Conservation (phyloP, 1,284 basidiomycete genomes). For the Irpex sp. region DNA sequence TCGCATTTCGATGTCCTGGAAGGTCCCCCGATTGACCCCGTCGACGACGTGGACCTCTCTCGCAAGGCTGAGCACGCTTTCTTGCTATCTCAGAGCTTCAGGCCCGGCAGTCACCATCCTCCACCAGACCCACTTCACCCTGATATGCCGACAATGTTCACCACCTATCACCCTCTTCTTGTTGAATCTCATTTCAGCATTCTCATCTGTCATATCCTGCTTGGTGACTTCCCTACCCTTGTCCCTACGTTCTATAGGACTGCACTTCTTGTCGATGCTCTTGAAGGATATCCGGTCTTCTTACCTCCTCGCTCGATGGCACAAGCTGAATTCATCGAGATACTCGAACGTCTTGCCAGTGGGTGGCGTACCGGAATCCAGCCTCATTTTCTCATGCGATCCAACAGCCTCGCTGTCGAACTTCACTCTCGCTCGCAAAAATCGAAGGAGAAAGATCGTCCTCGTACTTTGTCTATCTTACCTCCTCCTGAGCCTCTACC, state of each 20-base stretch:
- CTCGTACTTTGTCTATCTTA: slow-evolving; percentile 16
- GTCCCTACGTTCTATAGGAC: slow-evolving; percentile 60
- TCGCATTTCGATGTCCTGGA: slow-evolving; percentile 75
- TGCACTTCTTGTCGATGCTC: slow-evolving; percentile 65
- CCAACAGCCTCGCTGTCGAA: slow-evolving; percentile 41
- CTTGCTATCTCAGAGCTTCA: slow-evolving; percentile 59
- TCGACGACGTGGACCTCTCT: slow-evolving; percentile 43
- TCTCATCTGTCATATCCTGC: slow-evolving; percentile 66
- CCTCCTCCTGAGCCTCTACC: slow-evolving; percentile 24
- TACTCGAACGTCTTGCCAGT: slow-evolving; percentile 69
- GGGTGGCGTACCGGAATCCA: slow-evolving; percentile 66
- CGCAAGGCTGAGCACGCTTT: slow-evolving; percentile 62
- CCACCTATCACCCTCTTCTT: slow-evolving; percentile 82
- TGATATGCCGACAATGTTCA: slow-evolving; percentile 53
- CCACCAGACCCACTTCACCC: slow-evolving; percentile 27
- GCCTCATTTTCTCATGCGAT: slow-evolving; percentile 44
- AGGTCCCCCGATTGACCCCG: slow-evolving; percentile 24
- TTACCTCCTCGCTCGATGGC: slow-evolving; percentile 79
- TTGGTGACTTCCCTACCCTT: slow-evolving; percentile 64
- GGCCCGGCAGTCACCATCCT: slow-evolving; percentile 50
- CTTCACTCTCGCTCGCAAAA: slow-evolving; percentile 27
- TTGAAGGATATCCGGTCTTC: slow-evolving; percentile 84
- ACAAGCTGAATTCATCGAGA: slow-evolving; percentile 80
- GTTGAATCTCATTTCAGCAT: slow-evolving; percentile 80
- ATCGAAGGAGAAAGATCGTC: slow-evolving; percentile 22